Evolutionary conservation across 2,329 filamentous ascomycete species (phyloP).

Genomic region (Aspergillus candidus): DNA sequence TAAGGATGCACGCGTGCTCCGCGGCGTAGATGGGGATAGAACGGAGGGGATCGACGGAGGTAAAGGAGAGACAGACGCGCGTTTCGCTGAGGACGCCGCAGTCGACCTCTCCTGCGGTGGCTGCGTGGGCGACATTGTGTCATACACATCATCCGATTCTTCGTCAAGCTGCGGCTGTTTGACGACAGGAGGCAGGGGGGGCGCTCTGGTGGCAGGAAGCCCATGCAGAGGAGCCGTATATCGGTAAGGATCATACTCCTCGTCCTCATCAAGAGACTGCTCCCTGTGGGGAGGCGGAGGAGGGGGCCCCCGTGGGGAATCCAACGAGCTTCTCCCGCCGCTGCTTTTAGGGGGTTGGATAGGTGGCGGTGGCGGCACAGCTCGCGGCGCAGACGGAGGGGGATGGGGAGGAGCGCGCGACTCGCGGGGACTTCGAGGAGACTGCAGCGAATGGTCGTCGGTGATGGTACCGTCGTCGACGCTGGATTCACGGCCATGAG

Average conservation of each 20-base stretch:
- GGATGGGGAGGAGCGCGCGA: slow-evolving; percentile 46
- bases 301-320: slow-evolving; percentile 29
- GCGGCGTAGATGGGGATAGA: slow-evolving; percentile 41
- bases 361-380: slow-evolving; percentile 60
- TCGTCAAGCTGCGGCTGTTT: slow-evolving; percentile 26
- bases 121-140: slow-evolving; percentile 33
- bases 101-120: slow-evolving; percentile 28
- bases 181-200: slow-evolving; percentile 17
- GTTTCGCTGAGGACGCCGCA: slow-evolving; percentile 33
- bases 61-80: slow-evolving; percentile 44
- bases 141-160: slow-evolving; percentile 44
- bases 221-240: slow-evolving; percentile 41
- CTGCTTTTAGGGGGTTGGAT: slow-evolving; percentile 51
- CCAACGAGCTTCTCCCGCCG: slow-evolving; percentile 24
- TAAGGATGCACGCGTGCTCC: slow-evolving; percentile 53
- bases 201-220: slow-evolving; percentile 22
- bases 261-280: slow-evolving; percentile 45
- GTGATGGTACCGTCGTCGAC: slow-evolving; percentile 59
- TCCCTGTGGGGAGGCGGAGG: slow-evolving; percentile 47
- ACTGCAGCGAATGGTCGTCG: slow-evolving; percentile 49
- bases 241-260: slow-evolving; percentile 47
- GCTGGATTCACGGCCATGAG: slow-evolving; percentile 71
- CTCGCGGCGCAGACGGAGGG: slow-evolving; percentile 53
- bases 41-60: slow-evolving; percentile 33
- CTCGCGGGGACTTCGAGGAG: slow-evolving; percentile 37